Percentiles rank a stretch among this genome's conserved stretches.
phyloP scores from a whole-genome alignment of 495 filamentous ascomycete genomes.

The Xylaria cubensis region DNA sequence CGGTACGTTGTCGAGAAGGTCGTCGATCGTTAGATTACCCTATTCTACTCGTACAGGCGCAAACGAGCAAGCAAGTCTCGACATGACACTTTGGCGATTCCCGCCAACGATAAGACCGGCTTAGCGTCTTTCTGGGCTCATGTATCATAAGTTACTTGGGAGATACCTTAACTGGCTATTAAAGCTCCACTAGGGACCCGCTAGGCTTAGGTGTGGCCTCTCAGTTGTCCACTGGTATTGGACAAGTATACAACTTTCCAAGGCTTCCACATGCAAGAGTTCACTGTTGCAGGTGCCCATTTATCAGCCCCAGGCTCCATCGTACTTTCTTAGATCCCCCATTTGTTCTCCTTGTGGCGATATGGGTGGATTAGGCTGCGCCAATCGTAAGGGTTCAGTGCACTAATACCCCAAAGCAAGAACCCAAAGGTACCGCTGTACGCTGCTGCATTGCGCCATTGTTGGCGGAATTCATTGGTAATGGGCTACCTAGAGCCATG shows the following conservation, averaged over 20 bases:
- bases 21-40: neutral
- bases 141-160: slow-evolving; percentile 7
- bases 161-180: slow-evolving; percentile 2
- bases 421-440: neutral
- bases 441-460: slow-evolving; percentile 21
- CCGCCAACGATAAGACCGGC: slow-evolving; percentile 24
- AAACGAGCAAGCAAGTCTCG: slow-evolving; percentile 3
- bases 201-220: slow-evolving; percentile 12
- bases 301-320: slow-evolving; percentile 1
- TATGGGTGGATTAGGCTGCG: neutral
- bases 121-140: slow-evolving; percentile 31
- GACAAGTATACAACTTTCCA: slow-evolving; percentile 27
- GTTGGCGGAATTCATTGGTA: neutral
- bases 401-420: neutral
- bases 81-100: slow-evolving; percentile 44
- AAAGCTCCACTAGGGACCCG: slow-evolving; percentile 21
- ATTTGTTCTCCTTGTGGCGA: slow-evolving; percentile 7
- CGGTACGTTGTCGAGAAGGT: neutral
- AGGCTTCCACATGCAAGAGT: slow-evolving; percentile 3
- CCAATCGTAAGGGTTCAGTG: neutral
- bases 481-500: neutral
- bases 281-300: neutral
- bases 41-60: neutral
- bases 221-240: slow-evolving; percentile 15
- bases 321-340: neutral